These are phyloP conservation scores for Buxus sempervirens DNA, from an alignment of 164 flowering plant species.

Conservation along the genomic window DNA sequence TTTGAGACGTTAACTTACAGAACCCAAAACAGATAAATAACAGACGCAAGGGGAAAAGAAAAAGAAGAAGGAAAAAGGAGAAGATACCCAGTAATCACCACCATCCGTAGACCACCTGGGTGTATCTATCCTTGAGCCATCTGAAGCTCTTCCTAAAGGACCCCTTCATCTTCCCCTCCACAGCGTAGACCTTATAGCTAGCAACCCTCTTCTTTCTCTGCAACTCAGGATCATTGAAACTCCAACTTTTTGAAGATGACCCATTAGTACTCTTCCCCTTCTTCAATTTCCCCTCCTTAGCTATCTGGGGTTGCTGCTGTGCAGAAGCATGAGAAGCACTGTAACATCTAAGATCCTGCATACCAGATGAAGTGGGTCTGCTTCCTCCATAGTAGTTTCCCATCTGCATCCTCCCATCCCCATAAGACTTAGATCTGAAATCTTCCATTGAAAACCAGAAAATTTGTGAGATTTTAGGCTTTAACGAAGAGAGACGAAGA, in stretches of 20 bases:
- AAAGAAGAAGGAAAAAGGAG: not conserved
- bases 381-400: constrained; percentile 35
- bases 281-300: constrained; percentile 38
- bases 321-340: constrained; percentile 42
- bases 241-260: constrained; percentile 24
- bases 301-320: constrained; percentile 13
- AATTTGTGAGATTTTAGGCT: not conserved
- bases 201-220: constrained; percentile 53
- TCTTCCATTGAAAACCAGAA: constrained; percentile 34
- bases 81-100: constrained; percentile 32
- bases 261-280: constrained; percentile 21
- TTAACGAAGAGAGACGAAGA: not conserved
- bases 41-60: not conserved
- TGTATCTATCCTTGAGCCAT: constrained; percentile 67
- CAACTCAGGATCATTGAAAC: constrained; percentile 43
- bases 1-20: constrained; percentile 6
- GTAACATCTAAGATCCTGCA: constrained; percentile 59
- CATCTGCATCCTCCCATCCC: constrained; percentile 41
- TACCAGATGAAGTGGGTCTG: constrained; percentile 25
- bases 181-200: constrained; percentile 35
- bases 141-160: constrained; percentile 34
- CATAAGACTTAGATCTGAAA: constrained; percentile 56
- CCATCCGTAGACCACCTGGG: constrained; percentile 61
- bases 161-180: constrained; percentile 43
- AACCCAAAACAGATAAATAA: not conserved